Conservation (phyloP, 2,329 filamentous ascomycete genomes). For the Aspergillus sclerotialis region DNA sequence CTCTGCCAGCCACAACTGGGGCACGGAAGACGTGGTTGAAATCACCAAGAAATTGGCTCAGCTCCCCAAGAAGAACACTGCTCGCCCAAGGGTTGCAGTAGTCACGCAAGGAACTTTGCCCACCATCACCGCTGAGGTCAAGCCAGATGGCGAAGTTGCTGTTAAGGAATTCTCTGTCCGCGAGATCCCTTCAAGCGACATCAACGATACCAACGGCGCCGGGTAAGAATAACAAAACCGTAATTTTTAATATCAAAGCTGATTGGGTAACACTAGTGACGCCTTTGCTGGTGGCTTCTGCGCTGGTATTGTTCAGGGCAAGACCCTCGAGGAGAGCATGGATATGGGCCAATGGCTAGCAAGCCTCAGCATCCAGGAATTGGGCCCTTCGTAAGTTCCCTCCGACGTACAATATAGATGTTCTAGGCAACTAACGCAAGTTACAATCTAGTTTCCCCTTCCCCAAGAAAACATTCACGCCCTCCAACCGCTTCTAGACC, state of each 20-base stretch:
- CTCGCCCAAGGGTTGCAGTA: constrained; percentile 78
- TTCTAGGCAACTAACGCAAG: constrained; percentile 11
- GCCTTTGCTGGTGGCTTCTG: constrained; percentile 93
- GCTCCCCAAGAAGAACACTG: constrained; percentile 83
- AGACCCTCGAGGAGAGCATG: constrained; percentile 68
- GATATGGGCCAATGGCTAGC: constrained; percentile 97
- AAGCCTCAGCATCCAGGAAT: constrained; percentile 84
- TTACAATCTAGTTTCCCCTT: constrained; percentile 59
- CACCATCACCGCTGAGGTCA: constrained; percentile 71
- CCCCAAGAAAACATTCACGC: constrained; percentile 69
- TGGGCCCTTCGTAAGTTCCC: constrained; percentile 82
- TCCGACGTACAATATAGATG: constrained; percentile 1
- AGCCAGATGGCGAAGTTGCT: constrained; percentile 57
- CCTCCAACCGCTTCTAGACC: constrained; percentile 30
- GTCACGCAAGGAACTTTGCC: constrained; percentile 92
- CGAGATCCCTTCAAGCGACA: constrained; percentile 66
- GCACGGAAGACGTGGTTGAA: constrained; percentile 69
- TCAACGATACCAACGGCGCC: constrained; percentile 94
- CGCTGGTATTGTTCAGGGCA: constrained; percentile 80
- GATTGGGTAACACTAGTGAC: constrained; percentile 49
- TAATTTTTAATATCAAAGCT: neutral
- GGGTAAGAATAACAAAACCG: constrained; percentile 53
- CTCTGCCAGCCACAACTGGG: constrained; percentile 70
- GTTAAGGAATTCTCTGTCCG: constrained; percentile 76
- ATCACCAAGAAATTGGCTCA: constrained; percentile 81